Evolutionary conservation across 1,139 yeast genomes (phyloP).

Genomic region (Diutina neorugosa): DNA sequence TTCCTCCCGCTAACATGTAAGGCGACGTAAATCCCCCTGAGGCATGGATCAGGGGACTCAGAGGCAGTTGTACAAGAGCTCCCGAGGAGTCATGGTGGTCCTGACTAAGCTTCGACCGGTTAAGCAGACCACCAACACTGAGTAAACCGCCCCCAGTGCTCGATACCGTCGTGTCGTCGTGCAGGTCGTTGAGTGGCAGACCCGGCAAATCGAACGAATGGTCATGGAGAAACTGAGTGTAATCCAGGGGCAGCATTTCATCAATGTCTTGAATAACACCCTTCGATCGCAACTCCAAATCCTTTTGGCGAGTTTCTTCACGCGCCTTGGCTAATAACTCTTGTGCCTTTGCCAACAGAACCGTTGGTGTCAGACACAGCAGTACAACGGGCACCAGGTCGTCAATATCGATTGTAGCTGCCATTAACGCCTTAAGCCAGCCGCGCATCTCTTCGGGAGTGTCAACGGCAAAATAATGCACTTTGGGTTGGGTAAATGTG

Average conservation of each 20-base stretch:
- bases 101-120: not conserved
- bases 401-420: constrained; percentile 93
- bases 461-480: constrained; percentile 93
- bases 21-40: constrained; percentile 45
- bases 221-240: constrained; percentile 2
- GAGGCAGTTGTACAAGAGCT: not conserved
- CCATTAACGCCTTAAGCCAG: constrained; percentile 93
- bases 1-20: constrained; percentile 45
- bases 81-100: not conserved
- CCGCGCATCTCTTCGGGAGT: constrained; percentile 81
- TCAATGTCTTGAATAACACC: not conserved
- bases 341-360: constrained; percentile 76
- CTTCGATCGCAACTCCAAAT: constrained; percentile 30
- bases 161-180: not conserved
- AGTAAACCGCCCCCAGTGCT: not conserved
- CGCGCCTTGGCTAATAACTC: constrained; percentile 74
- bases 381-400: constrained; percentile 90
- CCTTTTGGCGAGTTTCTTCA: constrained; percentile 54
- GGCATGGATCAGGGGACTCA: constrained; percentile 2
- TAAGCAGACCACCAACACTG: not conserved
- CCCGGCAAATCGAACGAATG: constrained; percentile 2
- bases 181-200: constrained; percentile 1
- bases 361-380: constrained; percentile 90
- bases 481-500: constrained; percentile 91
- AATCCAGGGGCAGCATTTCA: not conserved